A percentile compares a stretch with the other conserved stretches of the same genome.
Conservation (phyloP, 768 basidiomycete genomes). For the Mycena haematopus region DNA sequence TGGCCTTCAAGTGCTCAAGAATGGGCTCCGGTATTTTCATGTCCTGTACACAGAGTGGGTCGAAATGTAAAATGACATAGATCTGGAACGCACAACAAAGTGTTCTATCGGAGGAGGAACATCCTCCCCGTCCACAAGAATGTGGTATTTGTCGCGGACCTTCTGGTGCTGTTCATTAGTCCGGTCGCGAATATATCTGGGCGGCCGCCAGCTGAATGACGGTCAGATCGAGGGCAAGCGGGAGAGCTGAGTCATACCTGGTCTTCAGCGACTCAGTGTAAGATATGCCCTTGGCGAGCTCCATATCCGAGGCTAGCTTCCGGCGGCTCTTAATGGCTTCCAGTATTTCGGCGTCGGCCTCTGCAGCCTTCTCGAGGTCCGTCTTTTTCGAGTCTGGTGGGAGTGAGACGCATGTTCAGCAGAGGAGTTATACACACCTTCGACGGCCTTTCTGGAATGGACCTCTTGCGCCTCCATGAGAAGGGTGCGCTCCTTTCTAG, state of each 20-base stretch:
- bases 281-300: constrained; percentile 90
- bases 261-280: constrained; percentile 88
- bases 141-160: constrained; percentile 90
- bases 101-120: constrained; percentile 92
- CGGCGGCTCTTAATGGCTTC: constrained; percentile 90
- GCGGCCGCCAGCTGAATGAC: constrained; percentile 80
- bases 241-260: constrained; percentile 54
- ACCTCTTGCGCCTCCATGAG: constrained; percentile 96
- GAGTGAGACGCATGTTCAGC: constrained; percentile 9
- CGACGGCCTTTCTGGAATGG: constrained; percentile 78
- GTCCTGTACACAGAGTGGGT: constrained; percentile 57
- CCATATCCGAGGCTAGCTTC: constrained; percentile 91
- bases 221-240: constrained; percentile 11
- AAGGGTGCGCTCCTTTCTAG: constrained; percentile 85
- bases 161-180: constrained; percentile 71
- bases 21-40: constrained; percentile 97
- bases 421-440: constrained; percentile 58
- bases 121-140: constrained; percentile 92
- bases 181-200: constrained; percentile 78
- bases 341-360: constrained; percentile 89
- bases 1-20: constrained; percentile 80
- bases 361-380: constrained; percentile 82
- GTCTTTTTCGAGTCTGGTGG: constrained; percentile 81
- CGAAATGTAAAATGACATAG: background rate
- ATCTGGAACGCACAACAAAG: constrained; percentile 63